phyloP scores from a whole-genome alignment of 2,329 filamentous ascomycete species.

The Aureobasidium pullulans region DNA sequence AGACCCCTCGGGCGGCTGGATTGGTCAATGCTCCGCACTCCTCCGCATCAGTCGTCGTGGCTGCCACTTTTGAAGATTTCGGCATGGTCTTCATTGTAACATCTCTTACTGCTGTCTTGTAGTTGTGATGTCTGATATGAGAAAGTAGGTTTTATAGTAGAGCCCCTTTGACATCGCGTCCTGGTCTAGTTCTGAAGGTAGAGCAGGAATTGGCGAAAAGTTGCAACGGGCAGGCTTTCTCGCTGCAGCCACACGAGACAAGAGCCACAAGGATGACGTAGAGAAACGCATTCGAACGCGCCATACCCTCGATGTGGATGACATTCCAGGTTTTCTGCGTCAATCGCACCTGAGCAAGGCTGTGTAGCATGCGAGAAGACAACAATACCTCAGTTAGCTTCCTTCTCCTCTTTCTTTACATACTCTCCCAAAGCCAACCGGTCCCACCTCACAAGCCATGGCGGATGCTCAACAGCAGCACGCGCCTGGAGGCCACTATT shows the following conservation, averaged over 20 bases:
- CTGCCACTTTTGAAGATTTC: background rate
- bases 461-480: slow-evolving; percentile 37
- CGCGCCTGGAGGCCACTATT: slow-evolving; percentile 63
- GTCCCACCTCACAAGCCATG: slow-evolving; percentile 27
- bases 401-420: background rate
- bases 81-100: background rate
- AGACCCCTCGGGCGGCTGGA: background rate
- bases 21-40: background rate
- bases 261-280: slow-evolving; percentile 4
- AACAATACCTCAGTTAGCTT: background rate
- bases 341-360: background rate
- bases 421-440: background rate
- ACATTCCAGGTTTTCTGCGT: slow-evolving; percentile 11
- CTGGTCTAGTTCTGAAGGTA: background rate
- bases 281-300: background rate
- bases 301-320: background rate
- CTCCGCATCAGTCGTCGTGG: background rate
- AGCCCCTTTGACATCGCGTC: background rate
- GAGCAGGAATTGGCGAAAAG: background rate
- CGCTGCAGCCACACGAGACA: background rate
- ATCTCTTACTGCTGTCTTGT: background rate
- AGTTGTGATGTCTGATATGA: background rate
- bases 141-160: background rate
- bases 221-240: background rate
- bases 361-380: slow-evolving; percentile 1